These are phyloP conservation scores for Calocybe cyanea DNA, from an alignment of 768 basidiomycete species.

Conservation along the genomic window DNA sequence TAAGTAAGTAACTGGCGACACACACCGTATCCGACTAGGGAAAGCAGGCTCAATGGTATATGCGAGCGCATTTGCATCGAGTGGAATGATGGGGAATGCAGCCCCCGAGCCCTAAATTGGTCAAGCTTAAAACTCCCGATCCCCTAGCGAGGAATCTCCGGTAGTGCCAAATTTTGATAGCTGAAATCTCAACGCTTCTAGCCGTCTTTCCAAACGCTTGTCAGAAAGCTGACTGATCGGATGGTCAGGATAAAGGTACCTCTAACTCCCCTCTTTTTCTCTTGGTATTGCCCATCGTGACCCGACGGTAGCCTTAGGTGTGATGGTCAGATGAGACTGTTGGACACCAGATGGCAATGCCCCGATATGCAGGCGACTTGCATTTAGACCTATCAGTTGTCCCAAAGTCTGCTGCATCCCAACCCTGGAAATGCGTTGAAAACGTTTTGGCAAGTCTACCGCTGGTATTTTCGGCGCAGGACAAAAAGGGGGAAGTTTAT, in stretches of 20 bases:
- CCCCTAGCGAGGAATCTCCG: conserved; percentile 14
- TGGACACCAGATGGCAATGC: too few relatives aligned
- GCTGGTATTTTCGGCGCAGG: too few relatives aligned
- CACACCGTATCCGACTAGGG: conserved; percentile 29
- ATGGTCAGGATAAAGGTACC: not conserved
- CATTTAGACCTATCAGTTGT: too few relatives aligned
- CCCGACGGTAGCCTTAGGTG: too few relatives aligned
- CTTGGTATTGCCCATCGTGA: conserved; percentile 4
- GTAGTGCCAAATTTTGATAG: not conserved
- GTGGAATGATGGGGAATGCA: not conserved
- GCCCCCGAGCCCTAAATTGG: not conserved
- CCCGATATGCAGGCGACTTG: too few relatives aligned
- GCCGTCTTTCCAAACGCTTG: too few relatives aligned
- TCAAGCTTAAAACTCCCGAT: not conserved
- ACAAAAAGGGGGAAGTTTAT: too few relatives aligned
- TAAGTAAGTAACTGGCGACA: not conserved
- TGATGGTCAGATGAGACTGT: too few relatives aligned
- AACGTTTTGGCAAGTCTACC: too few relatives aligned
- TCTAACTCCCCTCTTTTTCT: conserved; percentile 2
- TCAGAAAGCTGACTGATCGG: too few relatives aligned
- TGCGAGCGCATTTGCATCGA: conserved; percentile 13
- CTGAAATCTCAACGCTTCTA: not conserved
- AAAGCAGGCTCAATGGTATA: conserved; percentile 22
- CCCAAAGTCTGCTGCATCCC: too few relatives aligned
- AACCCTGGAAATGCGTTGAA: too few relatives aligned